Evolutionary conservation across 192 early-diverging fungal genomes (phyloP).

Genomic region (Rhizoclosmatium sp.): DNA sequence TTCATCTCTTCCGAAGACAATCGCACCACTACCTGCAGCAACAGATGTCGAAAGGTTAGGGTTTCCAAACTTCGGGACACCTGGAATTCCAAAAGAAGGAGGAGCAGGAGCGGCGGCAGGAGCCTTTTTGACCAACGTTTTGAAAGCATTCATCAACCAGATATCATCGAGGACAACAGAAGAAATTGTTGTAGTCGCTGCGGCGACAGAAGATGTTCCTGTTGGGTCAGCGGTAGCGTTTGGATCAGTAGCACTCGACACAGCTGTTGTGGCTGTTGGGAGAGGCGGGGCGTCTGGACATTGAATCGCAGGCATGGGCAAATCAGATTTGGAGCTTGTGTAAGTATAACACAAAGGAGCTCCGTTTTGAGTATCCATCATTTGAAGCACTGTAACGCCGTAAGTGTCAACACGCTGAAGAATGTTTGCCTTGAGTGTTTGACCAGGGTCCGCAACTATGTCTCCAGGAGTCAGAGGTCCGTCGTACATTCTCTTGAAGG

Average conservation of each 20-base stretch:
- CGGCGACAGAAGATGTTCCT: neutral
- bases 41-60: neutral
- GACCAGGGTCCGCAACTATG: neutral
- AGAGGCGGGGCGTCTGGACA: conserved; percentile 7
- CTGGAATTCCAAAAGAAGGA: neutral
- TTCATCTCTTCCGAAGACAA: neutral
- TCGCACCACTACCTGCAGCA: neutral
- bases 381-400: conserved; percentile 2
- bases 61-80: neutral
- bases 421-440: neutral
- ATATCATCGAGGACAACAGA: neutral
- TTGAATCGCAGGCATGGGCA: conserved; percentile 10
- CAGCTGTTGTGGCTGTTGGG: conserved; percentile 5
- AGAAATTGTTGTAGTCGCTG: neutral
- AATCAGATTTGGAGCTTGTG: conserved; percentile 2
- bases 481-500: conserved; percentile 19
- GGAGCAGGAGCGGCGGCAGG: neutral
- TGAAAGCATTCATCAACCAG: conserved; percentile 1
- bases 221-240: neutral
- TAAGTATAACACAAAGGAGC: conserved; percentile 28
- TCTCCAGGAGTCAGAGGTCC: conserved; percentile 16
- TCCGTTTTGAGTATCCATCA: conserved; percentile 20
- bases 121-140: neutral
- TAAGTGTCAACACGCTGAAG: conserved; percentile 13
- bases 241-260: neutral